Evolutionary conservation across 2,329 filamentous ascomycete genomes (phyloP), one percentile per base, ranked within the genome.

Genomic region (Aspergillus terreus): DNA sequence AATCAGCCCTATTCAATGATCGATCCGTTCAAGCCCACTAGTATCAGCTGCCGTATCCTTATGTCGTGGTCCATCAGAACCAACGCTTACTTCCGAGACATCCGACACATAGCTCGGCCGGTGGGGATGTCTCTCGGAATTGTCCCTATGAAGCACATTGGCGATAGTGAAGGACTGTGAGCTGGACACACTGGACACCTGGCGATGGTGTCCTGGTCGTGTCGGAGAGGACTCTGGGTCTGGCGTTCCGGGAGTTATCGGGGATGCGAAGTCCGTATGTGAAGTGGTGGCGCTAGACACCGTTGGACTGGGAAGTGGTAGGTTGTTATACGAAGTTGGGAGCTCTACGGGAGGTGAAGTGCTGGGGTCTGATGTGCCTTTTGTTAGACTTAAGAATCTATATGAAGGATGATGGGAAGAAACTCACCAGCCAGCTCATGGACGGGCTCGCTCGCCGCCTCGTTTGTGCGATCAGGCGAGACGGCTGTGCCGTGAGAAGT

Each of bases 131-230:
- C 42, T 15, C 12, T 25, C 32, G 3, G 49, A 23, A 9, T 43
- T 46, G 1, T 51, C 50, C 33, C 33, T 44, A 14, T 30, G 45
- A 4, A 52, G 47, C 38, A 47, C 41, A 12, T 47, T 43, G 6
- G 30, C 47, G 43, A 52, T 51, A 10, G 47, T 30, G 21, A 46
- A 44, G 9, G 52, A 48, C 23, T 41, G 51, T 5, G 41, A 44
- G 5, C 46, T 58, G 9, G 56, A 57, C 3, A 55, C 14, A 25
- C 50, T 53, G 3, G 56, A 58, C 1, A 53, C 15, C 2, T 57
- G 53, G 9, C 56, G 54, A n/a, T 43, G 25, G 23, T 58, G 54
- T 0, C 17, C 17, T 11, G 50, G 49, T 4, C 52, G 52, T 3
- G 21, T 4, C 2, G 49, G 25, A 3, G 32, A 30, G 9, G 21